phyloP scores from a whole-genome alignment of 2,329 filamentous ascomycete genomes.

The Talaromyces sp. region DNA sequence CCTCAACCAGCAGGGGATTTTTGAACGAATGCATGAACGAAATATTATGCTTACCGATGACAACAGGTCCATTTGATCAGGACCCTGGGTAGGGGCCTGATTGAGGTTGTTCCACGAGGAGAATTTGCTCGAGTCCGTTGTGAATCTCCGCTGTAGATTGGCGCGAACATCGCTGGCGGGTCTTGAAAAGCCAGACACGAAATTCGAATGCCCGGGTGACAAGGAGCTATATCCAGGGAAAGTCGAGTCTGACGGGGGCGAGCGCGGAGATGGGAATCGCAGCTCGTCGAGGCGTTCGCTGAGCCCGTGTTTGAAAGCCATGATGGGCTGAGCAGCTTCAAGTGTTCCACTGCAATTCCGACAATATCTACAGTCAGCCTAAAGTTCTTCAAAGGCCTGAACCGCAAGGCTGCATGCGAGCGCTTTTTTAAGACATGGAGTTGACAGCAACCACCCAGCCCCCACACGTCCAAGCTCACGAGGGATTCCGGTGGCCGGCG shows the following conservation, averaged over 20 bases:
- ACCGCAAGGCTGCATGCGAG: not conserved
- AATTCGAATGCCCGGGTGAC: constrained; percentile 66
- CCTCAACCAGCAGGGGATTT: no score
- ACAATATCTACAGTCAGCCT: not conserved
- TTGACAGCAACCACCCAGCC: constrained; percentile 6
- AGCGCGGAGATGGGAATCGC: constrained; percentile 76
- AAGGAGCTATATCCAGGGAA: constrained; percentile 76
- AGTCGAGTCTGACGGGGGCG: constrained; percentile 73
- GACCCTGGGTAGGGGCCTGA: constrained; percentile 56
- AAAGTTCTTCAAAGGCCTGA: not conserved
- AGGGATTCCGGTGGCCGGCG: constrained; percentile 8
- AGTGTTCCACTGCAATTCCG: constrained; percentile 36
- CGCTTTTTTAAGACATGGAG: constrained; percentile 1
- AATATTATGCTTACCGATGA: constrained; percentile 53
- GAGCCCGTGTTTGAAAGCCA: constrained; percentile 67
- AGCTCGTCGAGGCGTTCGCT: constrained; percentile 75
- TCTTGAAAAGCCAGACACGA: constrained; percentile 60
- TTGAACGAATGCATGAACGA: not conserved
- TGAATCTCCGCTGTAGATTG: constrained; percentile 87
- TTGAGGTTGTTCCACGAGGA: constrained; percentile 69
- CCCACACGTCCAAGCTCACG: not conserved
- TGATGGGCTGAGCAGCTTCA: constrained; percentile 43
- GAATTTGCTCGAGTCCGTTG: constrained; percentile 83
- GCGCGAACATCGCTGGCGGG: constrained; percentile 69
- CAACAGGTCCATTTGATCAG: constrained; percentile 57